Conservation (phyloP, 257 asterid species). For the Solanum gracilifrons region DNA sequence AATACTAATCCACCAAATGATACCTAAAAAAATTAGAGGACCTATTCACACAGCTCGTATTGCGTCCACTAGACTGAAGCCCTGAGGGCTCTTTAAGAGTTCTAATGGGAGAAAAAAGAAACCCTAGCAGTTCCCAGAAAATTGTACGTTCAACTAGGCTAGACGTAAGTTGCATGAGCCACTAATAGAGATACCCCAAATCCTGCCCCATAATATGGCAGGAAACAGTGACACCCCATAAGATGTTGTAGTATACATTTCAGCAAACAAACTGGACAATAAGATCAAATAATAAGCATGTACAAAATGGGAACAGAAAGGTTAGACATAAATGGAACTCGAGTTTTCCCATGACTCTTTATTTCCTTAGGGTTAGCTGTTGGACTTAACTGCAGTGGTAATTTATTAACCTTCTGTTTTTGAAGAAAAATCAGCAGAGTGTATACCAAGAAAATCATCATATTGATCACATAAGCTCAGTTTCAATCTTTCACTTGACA, state of each 20-base stretch:
- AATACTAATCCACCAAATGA: background rate
- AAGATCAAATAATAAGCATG: background rate
- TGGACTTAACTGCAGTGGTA: background rate
- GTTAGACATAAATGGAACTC: background rate
- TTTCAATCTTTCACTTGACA: background rate
- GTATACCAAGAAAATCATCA: background rate
- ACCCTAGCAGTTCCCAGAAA: background rate
- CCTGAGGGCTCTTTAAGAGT: background rate
- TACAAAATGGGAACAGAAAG: background rate
- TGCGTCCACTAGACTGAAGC: background rate
- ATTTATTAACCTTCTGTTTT: background rate
- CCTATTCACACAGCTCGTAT: background rate
- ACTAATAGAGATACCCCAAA: background rate
- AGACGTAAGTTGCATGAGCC: background rate
- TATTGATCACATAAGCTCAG: background rate
- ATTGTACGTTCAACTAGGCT: background rate
- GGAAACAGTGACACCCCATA: background rate
- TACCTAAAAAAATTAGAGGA: background rate
- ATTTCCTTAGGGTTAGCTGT: background rate
- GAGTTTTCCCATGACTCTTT: background rate
- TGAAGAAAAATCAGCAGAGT: background rate
- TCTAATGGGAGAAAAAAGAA: background rate
- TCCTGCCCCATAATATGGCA: background rate
- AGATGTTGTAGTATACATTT: background rate
- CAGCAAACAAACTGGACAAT: background rate